These are phyloP conservation scores for Fusarium sp. DNA, from an alignment of 2,329 filamentous ascomycete species.

Conservation along the genomic window DNA sequence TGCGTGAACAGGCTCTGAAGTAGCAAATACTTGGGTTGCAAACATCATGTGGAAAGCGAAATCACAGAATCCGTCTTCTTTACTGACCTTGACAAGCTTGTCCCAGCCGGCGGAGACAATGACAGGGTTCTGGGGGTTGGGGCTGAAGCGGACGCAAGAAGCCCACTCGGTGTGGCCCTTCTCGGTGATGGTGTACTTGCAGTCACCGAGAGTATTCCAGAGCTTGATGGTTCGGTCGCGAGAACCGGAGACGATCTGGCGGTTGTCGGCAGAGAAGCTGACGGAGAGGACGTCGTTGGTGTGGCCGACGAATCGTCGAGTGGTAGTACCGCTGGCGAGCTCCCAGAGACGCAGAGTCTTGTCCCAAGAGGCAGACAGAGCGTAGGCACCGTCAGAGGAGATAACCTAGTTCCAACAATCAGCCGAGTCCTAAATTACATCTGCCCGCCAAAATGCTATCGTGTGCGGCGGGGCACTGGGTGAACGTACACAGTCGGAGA, in stretches of 20 bases:
- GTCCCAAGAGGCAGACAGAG: constrained; percentile 98
- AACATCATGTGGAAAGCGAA: constrained; percentile 79
- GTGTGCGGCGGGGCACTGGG: constrained; percentile 23
- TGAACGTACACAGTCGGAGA: constrained; percentile 96
- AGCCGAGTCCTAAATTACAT: constrained; percentile 32
- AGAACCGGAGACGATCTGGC: constrained; percentile 98
- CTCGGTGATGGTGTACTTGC: constrained; percentile 99
- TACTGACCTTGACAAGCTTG: constrained; percentile 99
- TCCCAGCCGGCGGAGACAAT: constrained; percentile 99
- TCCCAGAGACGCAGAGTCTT: constrained; percentile 99
- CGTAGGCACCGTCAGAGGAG: constrained; percentile 99
- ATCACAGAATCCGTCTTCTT: background rate
- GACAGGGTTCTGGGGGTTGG: constrained; percentile 99
- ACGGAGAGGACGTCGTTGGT: constrained; percentile 99
- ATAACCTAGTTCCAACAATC: constrained; percentile 75
- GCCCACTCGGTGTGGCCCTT: constrained; percentile 99
- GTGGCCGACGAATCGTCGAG: constrained; percentile 98
- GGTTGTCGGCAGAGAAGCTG: constrained; percentile 99
- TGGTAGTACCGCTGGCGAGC: constrained; percentile 96
- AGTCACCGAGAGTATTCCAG: constrained; percentile 99
- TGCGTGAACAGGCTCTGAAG: constrained; percentile 89
- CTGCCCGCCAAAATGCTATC: constrained; percentile 10
- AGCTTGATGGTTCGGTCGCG: constrained; percentile 99
- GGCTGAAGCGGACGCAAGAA: constrained; percentile 98
- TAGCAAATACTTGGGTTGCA: constrained; percentile 99